Evolutionary conservation across 1,139 yeast genomes (phyloP), one percentile per base, ranked within the genome.

Genomic region (Geotrichum histeridarum): DNA sequence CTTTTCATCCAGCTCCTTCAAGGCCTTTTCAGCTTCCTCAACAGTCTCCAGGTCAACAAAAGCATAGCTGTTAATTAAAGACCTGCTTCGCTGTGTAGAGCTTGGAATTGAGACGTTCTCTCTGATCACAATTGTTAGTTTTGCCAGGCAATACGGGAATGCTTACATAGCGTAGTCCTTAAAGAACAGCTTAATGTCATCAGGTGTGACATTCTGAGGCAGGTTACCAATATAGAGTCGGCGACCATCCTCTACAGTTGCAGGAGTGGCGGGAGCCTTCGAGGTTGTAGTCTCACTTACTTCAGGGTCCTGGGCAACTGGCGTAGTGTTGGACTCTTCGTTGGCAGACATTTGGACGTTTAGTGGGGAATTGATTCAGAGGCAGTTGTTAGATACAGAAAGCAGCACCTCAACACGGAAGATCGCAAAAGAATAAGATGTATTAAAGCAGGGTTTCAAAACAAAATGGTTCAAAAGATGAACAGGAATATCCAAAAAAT

Each of bases 1-100:
- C 58, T 68, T 71, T 51, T 78, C 84, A 60, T 78, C 73, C 66
- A 77, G 73, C 60, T 75, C 72, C 48, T 63, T 64, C 73, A 77
- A 41, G 55, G 66, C 87, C 27, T 68, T 67, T 35, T 71, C 72
- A 1, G 84, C 85, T 56, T 72, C 77, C 33, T 78, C 82, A 15
- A 68, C 66, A 38, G 73, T 65, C 14, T 67, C 71, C 60, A 84
- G 80, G 54, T 81, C 86, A 32, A 79, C 86, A 67, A 82, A 84
- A 0, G 85, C 55, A 42, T 27, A 53, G 22, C 11, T 36, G 17
- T 18, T 36, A 14, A 12, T 15, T 2, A 37, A 12, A 14, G 14
- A 22, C 27, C 33, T 39, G 45, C 56, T 33, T 12, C 49, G 53
- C 37, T 43, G 42, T 2, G 52, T 53, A 36, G 45, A 42, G 33